Evolutionary conservation across 495 filamentous ascomycete species (phyloP).

Genomic region (Trichoderma parareesei): DNA sequence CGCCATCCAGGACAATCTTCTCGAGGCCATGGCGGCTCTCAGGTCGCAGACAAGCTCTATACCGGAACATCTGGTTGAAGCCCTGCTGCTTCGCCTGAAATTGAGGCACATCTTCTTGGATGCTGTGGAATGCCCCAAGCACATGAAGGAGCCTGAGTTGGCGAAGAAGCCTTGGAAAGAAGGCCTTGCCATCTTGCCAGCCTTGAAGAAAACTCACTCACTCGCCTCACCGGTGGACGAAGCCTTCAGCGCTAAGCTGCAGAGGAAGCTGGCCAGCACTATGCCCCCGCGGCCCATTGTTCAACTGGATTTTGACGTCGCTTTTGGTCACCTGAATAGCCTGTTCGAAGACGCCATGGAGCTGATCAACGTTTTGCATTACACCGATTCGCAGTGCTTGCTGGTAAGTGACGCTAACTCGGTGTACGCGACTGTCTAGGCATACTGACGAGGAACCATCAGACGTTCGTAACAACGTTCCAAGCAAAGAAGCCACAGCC

Average conservation of each 20-base stretch:
- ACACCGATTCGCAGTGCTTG: conserved; percentile 58
- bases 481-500: conserved; percentile 75
- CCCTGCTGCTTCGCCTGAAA: conserved; percentile 53
- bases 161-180: conserved; percentile 40
- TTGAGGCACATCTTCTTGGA: conserved; percentile 57
- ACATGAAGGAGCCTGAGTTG: conserved; percentile 33
- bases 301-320: conserved; percentile 61
- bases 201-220: conserved; percentile 46
- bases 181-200: conserved; percentile 37
- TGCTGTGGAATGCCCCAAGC: conserved; percentile 36
- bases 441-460: conserved; percentile 8
- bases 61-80: conserved; percentile 43
- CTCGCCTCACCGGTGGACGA: conserved; percentile 61
- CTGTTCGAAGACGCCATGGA: conserved; percentile 68
- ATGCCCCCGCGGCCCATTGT: conserved; percentile 90
- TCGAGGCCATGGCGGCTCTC: conserved; percentile 50
- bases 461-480: conserved; percentile 64
- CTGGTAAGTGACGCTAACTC: conserved; percentile 34
- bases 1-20: conserved; percentile 51
- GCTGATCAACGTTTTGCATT: conserved; percentile 58
- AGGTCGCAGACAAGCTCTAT: conserved; percentile 36
- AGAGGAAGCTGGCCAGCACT: conserved; percentile 81
- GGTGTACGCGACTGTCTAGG: not conserved
- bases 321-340: conserved; percentile 57
- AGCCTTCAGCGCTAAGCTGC: conserved; percentile 84